Evolutionary conservation across 129 eudicot species (phyloP).

Genomic region (Escallonia rubra): DNA sequence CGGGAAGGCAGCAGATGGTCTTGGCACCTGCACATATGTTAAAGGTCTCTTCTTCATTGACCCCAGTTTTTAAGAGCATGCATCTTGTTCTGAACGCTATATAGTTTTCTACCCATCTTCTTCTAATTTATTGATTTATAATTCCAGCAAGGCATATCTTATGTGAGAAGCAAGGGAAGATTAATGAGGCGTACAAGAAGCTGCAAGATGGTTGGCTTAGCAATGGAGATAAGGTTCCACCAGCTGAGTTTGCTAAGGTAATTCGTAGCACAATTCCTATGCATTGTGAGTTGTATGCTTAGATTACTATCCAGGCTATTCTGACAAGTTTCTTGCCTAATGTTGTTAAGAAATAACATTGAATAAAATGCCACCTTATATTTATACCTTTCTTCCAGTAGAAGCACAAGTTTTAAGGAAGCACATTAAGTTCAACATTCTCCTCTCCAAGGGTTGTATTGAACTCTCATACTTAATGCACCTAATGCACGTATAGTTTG

Average conservation of each 20-base stretch:
- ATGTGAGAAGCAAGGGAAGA: slow-evolving; percentile 98
- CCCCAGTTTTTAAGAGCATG: neutral
- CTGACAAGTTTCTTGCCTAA: no score
- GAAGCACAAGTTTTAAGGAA: no score
- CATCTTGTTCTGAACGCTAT: neutral
- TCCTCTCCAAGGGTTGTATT: no score
- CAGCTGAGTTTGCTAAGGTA: slow-evolving; percentile 99
- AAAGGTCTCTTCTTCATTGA: slow-evolving; percentile 52
- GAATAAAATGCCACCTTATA: no score
- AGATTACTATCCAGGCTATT: no score
- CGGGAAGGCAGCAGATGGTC: slow-evolving; percentile 83
- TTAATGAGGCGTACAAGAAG: slow-evolving; percentile 96
- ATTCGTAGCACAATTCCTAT: neutral
- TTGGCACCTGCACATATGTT: slow-evolving; percentile 94
- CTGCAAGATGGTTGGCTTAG: slow-evolving; percentile 98
- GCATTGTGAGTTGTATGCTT: no score
- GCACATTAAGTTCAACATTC: no score
- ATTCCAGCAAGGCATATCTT: slow-evolving; percentile 82
- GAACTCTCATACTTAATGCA: no score
- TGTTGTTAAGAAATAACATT: no score
- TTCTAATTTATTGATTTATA: slow-evolving; percentile 8
- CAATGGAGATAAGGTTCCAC: slow-evolving; percentile 97
- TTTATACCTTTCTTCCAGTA: no score
- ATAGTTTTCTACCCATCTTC: neutral
- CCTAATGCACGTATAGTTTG: no score